A percentile compares a stretch with the other conserved stretches of the same genome.
Conservation (phyloP, 139 green algal species). For the Pseudopediastrum boryanum region DNA sequence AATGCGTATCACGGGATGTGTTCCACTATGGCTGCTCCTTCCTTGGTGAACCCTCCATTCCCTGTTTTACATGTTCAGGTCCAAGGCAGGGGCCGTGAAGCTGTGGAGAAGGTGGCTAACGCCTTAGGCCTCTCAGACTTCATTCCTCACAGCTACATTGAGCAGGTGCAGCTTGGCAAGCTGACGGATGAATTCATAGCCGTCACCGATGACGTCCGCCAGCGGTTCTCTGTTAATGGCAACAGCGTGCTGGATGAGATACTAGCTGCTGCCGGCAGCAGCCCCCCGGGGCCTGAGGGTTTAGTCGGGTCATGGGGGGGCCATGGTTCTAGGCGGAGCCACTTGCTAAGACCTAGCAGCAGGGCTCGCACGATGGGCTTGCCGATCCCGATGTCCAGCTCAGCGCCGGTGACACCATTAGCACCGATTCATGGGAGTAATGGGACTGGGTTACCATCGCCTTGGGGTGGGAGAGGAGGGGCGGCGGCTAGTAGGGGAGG, state of each 20-base stretch:
- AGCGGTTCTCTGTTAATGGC: conserved; percentile 67
- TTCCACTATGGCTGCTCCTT: no score
- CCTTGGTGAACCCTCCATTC: no score
- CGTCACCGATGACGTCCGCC: conserved; percentile 76
- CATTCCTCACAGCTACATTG: conserved; percentile 92
- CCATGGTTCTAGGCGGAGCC: not conserved
- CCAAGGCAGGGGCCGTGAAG: conserved; percentile 68
- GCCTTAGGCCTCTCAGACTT: conserved; percentile 88
- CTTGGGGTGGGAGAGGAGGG: no score
- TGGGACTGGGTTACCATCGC: no score
- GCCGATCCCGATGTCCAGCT: not conserved
- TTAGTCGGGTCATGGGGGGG: not conserved
- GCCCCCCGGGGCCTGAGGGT: conserved; percentile 8
- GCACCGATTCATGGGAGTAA: no score
- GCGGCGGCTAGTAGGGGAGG: no score
- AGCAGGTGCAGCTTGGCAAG: conserved; percentile 87
- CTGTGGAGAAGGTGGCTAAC: conserved; percentile 65
- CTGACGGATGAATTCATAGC: conserved; percentile 73
- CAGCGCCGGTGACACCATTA: no score
- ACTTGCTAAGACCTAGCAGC: not conserved
- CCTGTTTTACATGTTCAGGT: conserved; percentile 30
- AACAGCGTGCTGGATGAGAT: conserved; percentile 58
- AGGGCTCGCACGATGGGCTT: not conserved
- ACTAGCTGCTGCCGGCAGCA: not conserved
- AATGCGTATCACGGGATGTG: no score